A percentile compares a stretch with the other conserved stretches of the same genome.
Conservation (phyloP, 2,329 filamentous ascomycete species). For the Mycosphaerelloides madeirae region DNA sequence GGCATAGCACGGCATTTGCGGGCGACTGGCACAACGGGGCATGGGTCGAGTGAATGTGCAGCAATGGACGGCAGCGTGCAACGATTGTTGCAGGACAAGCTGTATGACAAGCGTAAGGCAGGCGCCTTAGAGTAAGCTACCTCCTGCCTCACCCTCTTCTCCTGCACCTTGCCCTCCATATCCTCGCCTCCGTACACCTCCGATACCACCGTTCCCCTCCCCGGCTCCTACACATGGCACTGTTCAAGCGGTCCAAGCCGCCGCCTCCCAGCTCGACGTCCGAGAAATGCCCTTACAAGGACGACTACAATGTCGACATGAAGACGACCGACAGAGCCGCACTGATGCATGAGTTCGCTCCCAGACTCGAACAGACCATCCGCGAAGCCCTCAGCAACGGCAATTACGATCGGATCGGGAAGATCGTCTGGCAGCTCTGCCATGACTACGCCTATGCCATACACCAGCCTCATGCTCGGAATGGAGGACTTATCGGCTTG, state of each 20-base stretch:
- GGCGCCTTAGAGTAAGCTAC: slow-evolving; percentile 78
- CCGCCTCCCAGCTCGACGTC: background rate
- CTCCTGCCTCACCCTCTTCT: background rate
- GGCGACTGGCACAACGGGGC: background rate
- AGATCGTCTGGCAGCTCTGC: slow-evolving; percentile 91
- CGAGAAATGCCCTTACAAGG: slow-evolving; percentile 10
- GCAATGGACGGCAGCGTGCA: slow-evolving; percentile 84
- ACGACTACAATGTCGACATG: slow-evolving; percentile 16
- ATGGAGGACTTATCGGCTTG: slow-evolving; percentile 91
- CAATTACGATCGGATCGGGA: slow-evolving; percentile 75
- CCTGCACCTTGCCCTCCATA: background rate
- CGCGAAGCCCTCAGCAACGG: slow-evolving; percentile 72
- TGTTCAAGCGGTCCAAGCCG: slow-evolving; percentile 1
- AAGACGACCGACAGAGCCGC: slow-evolving; percentile 8
- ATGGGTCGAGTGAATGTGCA: slow-evolving; percentile 1
- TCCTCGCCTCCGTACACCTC: slow-evolving; percentile 3
- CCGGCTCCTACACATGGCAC: slow-evolving; percentile 6
- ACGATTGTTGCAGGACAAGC: slow-evolving; percentile 90
- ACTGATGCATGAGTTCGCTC: slow-evolving; percentile 14
- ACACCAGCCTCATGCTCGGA: slow-evolving; percentile 91
- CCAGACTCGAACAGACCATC: slow-evolving; percentile 82
- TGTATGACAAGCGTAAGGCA: slow-evolving; percentile 96
- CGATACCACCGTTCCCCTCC: slow-evolving; percentile 7
- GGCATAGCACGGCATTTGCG: too few relatives aligned
- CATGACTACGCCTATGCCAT: slow-evolving; percentile 97